phyloP scores from a whole-genome alignment of 2,329 filamentous ascomycete species.

The Phyllosticta paracitricarpa region DNA sequence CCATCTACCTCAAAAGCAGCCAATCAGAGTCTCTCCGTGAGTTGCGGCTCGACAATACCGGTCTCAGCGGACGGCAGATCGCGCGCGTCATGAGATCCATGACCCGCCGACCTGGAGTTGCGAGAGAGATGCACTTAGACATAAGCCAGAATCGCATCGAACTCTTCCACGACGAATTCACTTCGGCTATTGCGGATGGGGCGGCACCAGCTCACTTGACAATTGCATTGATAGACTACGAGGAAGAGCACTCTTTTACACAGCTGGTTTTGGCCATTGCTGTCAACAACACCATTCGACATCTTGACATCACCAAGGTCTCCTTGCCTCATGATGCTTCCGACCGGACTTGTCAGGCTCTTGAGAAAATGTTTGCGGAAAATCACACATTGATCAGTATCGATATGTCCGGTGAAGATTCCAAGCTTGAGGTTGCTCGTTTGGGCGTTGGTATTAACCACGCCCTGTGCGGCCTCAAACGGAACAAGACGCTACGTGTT shows the following conservation, averaged over 20 bases:
- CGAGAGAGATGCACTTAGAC: slow-evolving; percentile 53
- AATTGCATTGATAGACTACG: slow-evolving; percentile 60
- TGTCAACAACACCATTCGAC: slow-evolving; percentile 52
- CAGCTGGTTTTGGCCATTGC: slow-evolving; percentile 52
- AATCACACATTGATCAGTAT: slow-evolving; percentile 57
- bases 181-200: slow-evolving; percentile 41
- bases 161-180: slow-evolving; percentile 41
- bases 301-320: slow-evolving; percentile 59
- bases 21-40: slow-evolving; percentile 51
- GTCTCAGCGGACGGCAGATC: slow-evolving; percentile 54
- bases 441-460: slow-evolving; percentile 60
- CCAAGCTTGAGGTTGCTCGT: slow-evolving; percentile 58
- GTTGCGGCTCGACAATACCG: slow-evolving; percentile 57
- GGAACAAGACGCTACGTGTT: slow-evolving; percentile 51
- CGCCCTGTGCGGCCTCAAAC: slow-evolving; percentile 53
- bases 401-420: slow-evolving; percentile 62
- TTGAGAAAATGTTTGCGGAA: slow-evolving; percentile 55
- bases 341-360: slow-evolving; percentile 53
- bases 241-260: slow-evolving; percentile 54
- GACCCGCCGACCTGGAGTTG: slow-evolving; percentile 38
- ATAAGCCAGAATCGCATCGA: slow-evolving; percentile 54
- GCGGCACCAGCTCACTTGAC: slow-evolving; percentile 53
- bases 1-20: slow-evolving; percentile 52
- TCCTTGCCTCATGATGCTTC: slow-evolving; percentile 60
- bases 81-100: slow-evolving; percentile 56